These are phyloP conservation scores for Trichoderma guizhouense DNA, from an alignment of 2,329 filamentous ascomycete genomes.

Conservation along the genomic window DNA sequence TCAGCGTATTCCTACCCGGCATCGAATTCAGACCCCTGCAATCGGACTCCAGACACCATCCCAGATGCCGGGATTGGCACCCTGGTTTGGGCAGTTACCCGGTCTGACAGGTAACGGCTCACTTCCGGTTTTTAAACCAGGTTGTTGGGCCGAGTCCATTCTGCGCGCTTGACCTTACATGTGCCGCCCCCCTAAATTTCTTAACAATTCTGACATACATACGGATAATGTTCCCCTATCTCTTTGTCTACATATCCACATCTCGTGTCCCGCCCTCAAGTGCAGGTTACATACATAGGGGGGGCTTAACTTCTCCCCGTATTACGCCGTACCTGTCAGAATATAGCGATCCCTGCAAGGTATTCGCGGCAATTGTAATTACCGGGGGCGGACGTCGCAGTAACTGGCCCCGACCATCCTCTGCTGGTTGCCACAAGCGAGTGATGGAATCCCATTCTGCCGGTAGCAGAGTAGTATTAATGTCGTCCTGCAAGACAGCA, in stretches of 20 bases:
- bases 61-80: neutral
- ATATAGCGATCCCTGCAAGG: neutral
- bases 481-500: neutral
- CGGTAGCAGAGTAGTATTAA: neutral
- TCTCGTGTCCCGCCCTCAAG: neutral
- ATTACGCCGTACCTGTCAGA: neutral
- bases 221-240: neutral
- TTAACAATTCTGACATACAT: neutral
- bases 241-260: neutral
- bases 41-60: neutral
- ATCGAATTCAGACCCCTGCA: neutral
- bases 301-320: neutral
- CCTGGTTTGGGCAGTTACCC: neutral
- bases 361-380: neutral
- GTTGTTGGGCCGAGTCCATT: neutral
- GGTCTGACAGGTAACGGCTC: neutral
- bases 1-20: neutral
- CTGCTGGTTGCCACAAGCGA: neutral
- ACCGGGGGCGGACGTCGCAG: neutral
- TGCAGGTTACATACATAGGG: neutral
- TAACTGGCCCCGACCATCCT: neutral
- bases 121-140: neutral
- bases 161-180: neutral
- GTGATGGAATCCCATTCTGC: neutral
- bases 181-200: neutral